phyloP scores from a whole-genome alignment of 495 filamentous ascomycete species.

The Neurospora sp. region DNA sequence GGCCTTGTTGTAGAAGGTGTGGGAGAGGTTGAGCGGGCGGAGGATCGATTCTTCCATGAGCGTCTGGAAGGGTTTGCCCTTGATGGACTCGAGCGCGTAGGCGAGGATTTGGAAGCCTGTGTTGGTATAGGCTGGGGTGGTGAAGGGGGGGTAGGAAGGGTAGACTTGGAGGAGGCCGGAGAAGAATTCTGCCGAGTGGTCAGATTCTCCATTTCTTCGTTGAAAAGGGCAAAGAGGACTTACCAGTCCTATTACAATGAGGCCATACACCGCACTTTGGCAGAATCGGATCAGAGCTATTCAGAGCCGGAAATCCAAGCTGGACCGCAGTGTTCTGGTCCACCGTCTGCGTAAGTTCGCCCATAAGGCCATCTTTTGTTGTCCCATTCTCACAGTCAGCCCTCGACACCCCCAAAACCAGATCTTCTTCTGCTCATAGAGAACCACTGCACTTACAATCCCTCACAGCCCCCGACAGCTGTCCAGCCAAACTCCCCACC shows the following conservation, averaged over 20 bases:
- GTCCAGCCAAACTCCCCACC: conserved; percentile 41
- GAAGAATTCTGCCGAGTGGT: conserved; percentile 39
- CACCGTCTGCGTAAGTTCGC: conserved; percentile 31
- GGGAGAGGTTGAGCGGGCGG: conserved; percentile 33
- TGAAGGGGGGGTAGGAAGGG: conserved; percentile 38
- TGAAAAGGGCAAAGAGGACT: not conserved
- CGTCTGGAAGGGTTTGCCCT: conserved; percentile 31
- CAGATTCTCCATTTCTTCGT: not conserved
- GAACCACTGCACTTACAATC: conserved; percentile 25
- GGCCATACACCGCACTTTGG: conserved; percentile 29
- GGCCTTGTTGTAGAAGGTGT: conserved; percentile 29
- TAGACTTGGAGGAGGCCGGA: conserved; percentile 34
- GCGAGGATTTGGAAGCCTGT: conserved; percentile 43
- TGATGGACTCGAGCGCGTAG: conserved; percentile 45
- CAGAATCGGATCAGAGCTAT: conserved; percentile 28
- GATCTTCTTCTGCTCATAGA: not conserved
- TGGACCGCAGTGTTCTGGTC: conserved; percentile 19
- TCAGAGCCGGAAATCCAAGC: conserved; percentile 35
- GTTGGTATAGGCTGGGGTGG: conserved; percentile 48
- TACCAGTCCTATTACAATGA: conserved; percentile 27
- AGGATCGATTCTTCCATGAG: conserved; percentile 37
- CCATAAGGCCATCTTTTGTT: conserved; percentile 27
- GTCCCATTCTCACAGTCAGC: not conserved
- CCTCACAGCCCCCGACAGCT: conserved; percentile 41
- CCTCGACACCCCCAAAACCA: not conserved